phyloP scores from a whole-genome alignment of 2,329 filamentous ascomycete species.

The Colletotrichum sp. region DNA sequence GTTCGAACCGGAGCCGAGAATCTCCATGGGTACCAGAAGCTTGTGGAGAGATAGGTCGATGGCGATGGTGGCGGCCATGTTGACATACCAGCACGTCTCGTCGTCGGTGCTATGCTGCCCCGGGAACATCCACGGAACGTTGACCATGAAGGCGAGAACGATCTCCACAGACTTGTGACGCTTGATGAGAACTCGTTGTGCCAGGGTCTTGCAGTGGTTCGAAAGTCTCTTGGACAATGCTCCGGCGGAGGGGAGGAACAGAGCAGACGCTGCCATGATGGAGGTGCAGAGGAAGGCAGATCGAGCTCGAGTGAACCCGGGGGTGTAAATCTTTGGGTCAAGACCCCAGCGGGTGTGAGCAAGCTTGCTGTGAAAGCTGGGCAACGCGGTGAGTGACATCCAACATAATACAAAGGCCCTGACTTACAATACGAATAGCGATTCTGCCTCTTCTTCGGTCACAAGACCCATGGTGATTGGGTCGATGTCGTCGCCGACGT shows the following conservation, averaged over 20 bases:
- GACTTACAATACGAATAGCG: conserved; percentile 68
- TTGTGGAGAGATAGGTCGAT: conserved; percentile 75
- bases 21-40: conserved; percentile 62
- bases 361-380: conserved; percentile 71
- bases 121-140: conserved; percentile 77
- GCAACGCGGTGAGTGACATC: neutral
- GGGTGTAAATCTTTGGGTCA: conserved; percentile 69
- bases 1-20: conserved; percentile 47
- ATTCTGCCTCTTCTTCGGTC: conserved; percentile 67
- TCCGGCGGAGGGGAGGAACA: conserved; percentile 68
- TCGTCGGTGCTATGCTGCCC: conserved; percentile 73
- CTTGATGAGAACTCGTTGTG: conserved; percentile 63
- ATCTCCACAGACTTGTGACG: conserved; percentile 75
- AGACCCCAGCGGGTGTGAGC: conserved; percentile 78
- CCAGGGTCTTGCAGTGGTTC: conserved; percentile 67
- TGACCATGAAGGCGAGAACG: conserved; percentile 76
- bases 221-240: conserved; percentile 70
- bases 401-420: neutral
- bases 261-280: conserved; percentile 69
- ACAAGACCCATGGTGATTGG: conserved; percentile 74
- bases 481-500: conserved; percentile 68
- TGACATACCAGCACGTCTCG: conserved; percentile 74
- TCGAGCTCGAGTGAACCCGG: conserved; percentile 68
- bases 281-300: conserved; percentile 77
- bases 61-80: conserved; percentile 72